Evolutionary conservation across 1,284 basidiomycete species (phyloP), one percentile per base, ranked within the genome.

Genomic region (Meira nashicola): DNA sequence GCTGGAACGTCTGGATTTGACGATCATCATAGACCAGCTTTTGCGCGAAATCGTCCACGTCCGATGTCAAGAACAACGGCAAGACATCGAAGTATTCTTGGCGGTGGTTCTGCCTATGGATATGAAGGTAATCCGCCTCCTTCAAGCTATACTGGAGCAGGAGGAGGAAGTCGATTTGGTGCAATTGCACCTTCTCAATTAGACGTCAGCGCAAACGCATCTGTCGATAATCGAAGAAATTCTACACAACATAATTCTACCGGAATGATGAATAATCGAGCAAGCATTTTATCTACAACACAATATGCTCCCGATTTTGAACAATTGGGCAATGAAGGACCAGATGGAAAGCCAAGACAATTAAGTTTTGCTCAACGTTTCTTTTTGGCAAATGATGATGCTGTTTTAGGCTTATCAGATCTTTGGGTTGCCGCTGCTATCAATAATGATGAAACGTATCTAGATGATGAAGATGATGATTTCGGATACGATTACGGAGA

Each of bases 401-500:
- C 89, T 1, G 89, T 92, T 7, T 90, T 88, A 53, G 88, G 87
- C 64, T 88, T 94, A 66, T 88, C 89, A 4, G 91, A 93, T 79
- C 81, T 94, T 14, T 94, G 92, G 91, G 89, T 94, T 60, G 90
- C 91, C 10, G 87, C 90, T 21, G 92, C 92, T 2, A 90, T 92
- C 81, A 90, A 90, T 61, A 89, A 86, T 9, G 91, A 92, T 68
- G 89, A 89, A 4, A 62, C 59, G 14, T 70, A 74, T 57, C 21
- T n/a, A 14, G 54, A 44, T 40, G 62, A 73, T 19, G 73, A 75
- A 44, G 71, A 74, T 23, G 76, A 77, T 14, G 62, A 64, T 0
- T 68, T 75, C 33, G 64, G 62, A 68, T 88, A 89, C 64, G 85
- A 89, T 63, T 84, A 85, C 2, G 87, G 87, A 6, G 63, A 68